Evolutionary conservation across 805 yeast genomes (phyloP), one percentile per base, ranked within the genome.

Genomic region (Blastobotrys americana): DNA sequence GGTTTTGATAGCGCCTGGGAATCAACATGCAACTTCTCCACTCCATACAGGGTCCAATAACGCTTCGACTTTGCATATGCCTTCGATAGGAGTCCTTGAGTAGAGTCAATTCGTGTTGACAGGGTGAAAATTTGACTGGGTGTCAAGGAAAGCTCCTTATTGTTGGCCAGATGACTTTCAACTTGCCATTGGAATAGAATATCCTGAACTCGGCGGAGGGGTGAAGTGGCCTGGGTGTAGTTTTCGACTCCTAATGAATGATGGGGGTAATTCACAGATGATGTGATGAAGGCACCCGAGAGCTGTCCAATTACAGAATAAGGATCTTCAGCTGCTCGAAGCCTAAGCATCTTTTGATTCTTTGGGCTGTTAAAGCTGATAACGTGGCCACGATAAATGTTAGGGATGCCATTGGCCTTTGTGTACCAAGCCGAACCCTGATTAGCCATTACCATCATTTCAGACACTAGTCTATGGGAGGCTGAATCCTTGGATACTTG

Each of bases 171-270:
- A 43, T 56, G 60, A 1, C 76, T 58, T 44, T 78, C 81, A 1
- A 85, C 50, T 55, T 84, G 90, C 77, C 89, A 76, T 56, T 89
- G 97, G 55, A 82, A 81, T 5, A 88, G 60, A 48, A 88, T 63
- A 60, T 90, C 97, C 4, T 83, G 80, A 52, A 76, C 83, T 51
- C 97, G 69, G 59, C 97, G 71, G 51, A 93, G 67, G 2, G 98
- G 97, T 0, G 97, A 88, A 0, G 97, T 89, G 5, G 84, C 81
- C 16, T 86, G 83, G 3, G 82, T 70, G 56, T 89, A 87, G 4
- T 66, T 59, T 0, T 64, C 60, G 5, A 84, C 63, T 3, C 89
- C 94, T 27, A 87, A 63, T 51, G 83, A 76, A 18, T 70, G 67
- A 63, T 88, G 96, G 0, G 55, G 57, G 0, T 8, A 8, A 8